These are phyloP conservation scores for Argentina anserina DNA, from an alignment of 306 rosid genomes.

Conservation along the genomic window DNA sequence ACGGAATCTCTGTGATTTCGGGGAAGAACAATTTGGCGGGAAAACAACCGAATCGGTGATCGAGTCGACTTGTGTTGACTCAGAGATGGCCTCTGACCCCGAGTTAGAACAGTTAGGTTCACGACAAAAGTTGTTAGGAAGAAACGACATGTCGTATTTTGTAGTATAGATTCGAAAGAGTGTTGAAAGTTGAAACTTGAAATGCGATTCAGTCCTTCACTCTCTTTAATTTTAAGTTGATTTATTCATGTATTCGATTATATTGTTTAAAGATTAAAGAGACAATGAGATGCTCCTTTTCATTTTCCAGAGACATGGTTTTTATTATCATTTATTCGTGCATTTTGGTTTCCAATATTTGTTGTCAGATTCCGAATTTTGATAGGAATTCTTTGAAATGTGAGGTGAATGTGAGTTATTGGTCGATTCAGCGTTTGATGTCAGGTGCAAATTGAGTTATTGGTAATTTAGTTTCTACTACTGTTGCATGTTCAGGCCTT, in stretches of 20 bases:
- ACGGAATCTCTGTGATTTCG: not conserved
- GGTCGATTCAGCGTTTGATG: too few species aligned
- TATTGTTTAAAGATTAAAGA: not conserved
- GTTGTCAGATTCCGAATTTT: not conserved
- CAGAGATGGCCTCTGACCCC: not conserved
- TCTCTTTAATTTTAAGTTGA: not conserved
- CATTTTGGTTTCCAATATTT: not conserved
- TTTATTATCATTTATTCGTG: too few species aligned
- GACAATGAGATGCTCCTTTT: not conserved
- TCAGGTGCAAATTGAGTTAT: too few species aligned
- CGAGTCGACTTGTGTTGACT: not conserved
- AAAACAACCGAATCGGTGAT: not conserved
- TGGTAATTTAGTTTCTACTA: too few species aligned
- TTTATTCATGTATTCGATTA: not conserved
- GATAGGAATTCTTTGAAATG: not conserved
- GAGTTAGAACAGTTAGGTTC: not conserved
- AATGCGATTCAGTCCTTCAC: not conserved
- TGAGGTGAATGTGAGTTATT: not conserved
- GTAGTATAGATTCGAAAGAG: not conserved
- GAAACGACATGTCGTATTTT: conserved; percentile 8
- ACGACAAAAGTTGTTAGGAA: not conserved
- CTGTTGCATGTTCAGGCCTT: too few species aligned
- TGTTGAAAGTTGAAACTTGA: too few species aligned
- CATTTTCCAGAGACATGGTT: not conserved
- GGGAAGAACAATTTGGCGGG: conserved; percentile 15